A percentile compares a stretch with the other conserved stretches of the same genome.
phyloP scores from a whole-genome alignment of 768 basidiomycete species.

The Filobasidium floriforme region DNA sequence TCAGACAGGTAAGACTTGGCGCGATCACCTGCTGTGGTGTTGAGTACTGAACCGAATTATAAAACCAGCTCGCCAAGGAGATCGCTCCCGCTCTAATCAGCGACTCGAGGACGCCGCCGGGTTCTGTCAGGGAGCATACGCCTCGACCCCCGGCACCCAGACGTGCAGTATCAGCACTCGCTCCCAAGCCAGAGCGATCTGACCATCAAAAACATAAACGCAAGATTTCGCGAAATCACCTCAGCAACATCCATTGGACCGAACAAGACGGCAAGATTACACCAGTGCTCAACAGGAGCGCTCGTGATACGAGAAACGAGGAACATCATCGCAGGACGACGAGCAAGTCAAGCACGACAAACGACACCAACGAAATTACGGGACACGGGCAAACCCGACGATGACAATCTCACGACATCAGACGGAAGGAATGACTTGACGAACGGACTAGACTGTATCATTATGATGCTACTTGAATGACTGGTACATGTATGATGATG shows the following conservation, averaged over 20 bases:
- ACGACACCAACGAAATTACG: too few species aligned
- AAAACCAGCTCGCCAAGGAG: constrained; percentile 37
- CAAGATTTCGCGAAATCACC: constrained; percentile 34
- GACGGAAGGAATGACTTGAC: too few species aligned
- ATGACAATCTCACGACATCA: too few species aligned
- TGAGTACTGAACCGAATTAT: not conserved
- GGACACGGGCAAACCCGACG: too few species aligned
- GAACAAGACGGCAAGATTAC: constrained; percentile 6
- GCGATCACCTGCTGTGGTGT: not conserved
- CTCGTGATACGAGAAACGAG: not conserved
- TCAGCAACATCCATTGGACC: constrained; percentile 21
- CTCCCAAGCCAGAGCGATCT: constrained; percentile 5
- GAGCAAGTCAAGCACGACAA: not conserved
- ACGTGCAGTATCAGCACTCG: not conserved
- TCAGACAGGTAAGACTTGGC: constrained; percentile 57
- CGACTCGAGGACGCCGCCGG: constrained; percentile 18
- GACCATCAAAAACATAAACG: constrained; percentile 38
- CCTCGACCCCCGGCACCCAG: not conserved
- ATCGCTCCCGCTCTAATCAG: constrained; percentile 33
- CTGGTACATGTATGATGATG: too few species aligned
- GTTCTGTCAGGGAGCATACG: constrained; percentile 9
- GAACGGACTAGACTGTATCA: too few species aligned
- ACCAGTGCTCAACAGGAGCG: not conserved
- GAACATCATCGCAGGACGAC: not conserved
- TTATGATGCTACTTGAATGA: too few species aligned